phyloP scores from a whole-genome alignment of 2,329 filamentous ascomycete genomes.

The Biscogniauxia marginata region DNA sequence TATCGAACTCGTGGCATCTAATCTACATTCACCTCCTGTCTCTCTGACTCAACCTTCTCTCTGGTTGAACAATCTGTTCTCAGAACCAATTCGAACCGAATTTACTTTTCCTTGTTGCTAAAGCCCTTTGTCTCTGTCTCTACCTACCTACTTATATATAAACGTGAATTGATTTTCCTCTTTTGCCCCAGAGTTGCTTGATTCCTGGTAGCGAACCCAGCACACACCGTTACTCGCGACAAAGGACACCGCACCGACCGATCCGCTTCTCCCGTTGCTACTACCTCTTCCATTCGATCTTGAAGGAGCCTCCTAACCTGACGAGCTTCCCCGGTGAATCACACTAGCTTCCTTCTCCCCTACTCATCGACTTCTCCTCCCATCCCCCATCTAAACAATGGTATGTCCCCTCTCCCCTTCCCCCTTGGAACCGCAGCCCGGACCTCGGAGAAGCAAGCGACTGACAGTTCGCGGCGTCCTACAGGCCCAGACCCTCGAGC shows the following conservation, averaged over 20 bases:
- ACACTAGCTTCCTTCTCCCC: background rate
- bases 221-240: no score
- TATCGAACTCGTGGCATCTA: background rate
- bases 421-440: background rate
- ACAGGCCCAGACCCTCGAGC: constrained; percentile 80
- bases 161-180: no score
- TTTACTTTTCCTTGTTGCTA: background rate
- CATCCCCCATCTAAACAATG: background rate
- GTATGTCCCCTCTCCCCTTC: background rate
- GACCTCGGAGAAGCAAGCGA: background rate
- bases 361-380: background rate
- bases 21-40: background rate
- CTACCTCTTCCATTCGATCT: no score
- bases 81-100: constrained; percentile 22
- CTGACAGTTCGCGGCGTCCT: no score
- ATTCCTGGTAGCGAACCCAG: no score
- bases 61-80: constrained; percentile 25
- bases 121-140: background rate
- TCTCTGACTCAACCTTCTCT: background rate
- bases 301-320: no score
- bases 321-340: no score
- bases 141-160: background rate
- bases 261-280: no score
- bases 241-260: no score
- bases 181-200: no score